Evolutionary conservation across 140 eudicot species (phyloP), one percentile per base, ranked within the genome.

Genomic region (Anethum foeniculum): DNA sequence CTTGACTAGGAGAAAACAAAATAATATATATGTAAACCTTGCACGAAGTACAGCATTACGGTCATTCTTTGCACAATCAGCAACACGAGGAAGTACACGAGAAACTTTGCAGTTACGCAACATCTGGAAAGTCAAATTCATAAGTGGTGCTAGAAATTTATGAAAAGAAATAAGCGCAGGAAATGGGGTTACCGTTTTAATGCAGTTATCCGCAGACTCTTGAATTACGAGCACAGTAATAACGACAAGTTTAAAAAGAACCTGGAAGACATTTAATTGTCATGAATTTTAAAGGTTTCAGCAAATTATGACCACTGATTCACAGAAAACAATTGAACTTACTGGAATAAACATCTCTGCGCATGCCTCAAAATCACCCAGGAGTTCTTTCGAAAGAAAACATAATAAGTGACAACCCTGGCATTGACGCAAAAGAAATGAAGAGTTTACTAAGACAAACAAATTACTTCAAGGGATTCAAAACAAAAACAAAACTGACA

Each of bases 151-250:
- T 36, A 46, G 54, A 47, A 78, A 27, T 69, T 32, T 44, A 74
- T 41, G 44, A 2, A 28, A 39, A 65, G 36, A 32, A 43, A 68
- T 68, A 43, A 0, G 67, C 2, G 65, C 60, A 21, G 56, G 34
- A 5, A 18, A 34, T 51, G 21, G 62, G 15, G 30, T 82, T 88
- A 95, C 99, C 91, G 97, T 92, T 84, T 95, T 95, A 32, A 92
- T 95, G 90, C 99, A 95, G 89, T 91, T 95, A 87, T 95, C 99
- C 0, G 99, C 93, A 65, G 99, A 95, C 85, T 92, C 99, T 84
- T 90, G 90, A 88, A 95, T 95, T 83, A 95, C 99, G 87, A 92
- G 99, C 80, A 91, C 97, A 39, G 97, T 92, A 86, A 95, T 92
- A 79, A 95, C 99, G 39, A 95, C 99, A 85, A 95, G 99, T 91